A percentile compares a stretch with the other conserved stretches of the same genome.
Evolutionary conservation across 352 stramenopile genomes (phyloP).

Genomic region (Phytophthora meadii): DNA sequence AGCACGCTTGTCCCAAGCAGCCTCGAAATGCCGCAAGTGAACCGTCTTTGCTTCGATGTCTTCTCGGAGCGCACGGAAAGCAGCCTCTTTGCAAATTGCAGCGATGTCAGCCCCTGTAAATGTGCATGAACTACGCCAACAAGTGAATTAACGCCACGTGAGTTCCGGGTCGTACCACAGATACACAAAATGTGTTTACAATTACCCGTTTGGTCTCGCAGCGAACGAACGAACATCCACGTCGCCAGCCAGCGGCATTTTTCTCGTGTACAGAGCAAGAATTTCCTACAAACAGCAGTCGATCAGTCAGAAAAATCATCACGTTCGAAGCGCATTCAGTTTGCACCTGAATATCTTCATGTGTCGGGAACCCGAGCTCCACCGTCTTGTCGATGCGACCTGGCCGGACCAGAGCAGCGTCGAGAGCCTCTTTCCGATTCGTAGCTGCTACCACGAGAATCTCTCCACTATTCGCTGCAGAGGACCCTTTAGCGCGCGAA

Average conservation of each 20-base stretch:
- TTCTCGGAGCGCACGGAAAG: constrained; percentile 77
- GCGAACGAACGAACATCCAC: constrained; percentile 60
- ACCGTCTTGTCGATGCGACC: constrained; percentile 83
- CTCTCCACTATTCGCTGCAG: constrained; percentile 28
- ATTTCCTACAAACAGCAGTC: constrained; percentile 38
- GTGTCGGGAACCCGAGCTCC: constrained; percentile 61
- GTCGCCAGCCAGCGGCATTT: constrained; percentile 71
- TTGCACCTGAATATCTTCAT: constrained; percentile 52
- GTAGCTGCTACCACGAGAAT: constrained; percentile 81
- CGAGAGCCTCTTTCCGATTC: constrained; percentile 72
- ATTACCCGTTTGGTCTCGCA: constrained; percentile 45
- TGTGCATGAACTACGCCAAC: constrained; percentile 23
- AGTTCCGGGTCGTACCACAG: constrained; percentile 2
- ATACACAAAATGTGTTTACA: constrained; percentile 3
- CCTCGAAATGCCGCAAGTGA: constrained; percentile 50
- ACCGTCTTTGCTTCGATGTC: constrained; percentile 50
- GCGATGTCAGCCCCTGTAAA: constrained; percentile 75
- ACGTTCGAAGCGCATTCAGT: background rate
- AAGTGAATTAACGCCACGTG: constrained; percentile 11
- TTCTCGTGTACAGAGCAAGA: constrained; percentile 63
- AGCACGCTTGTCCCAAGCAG: constrained; percentile 54
- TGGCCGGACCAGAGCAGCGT: constrained; percentile 76
- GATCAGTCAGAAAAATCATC: constrained; percentile 5
- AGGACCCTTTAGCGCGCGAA: constrained; percentile 14
- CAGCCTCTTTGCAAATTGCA: constrained; percentile 82